These are phyloP conservation scores for Kodamaea arcana DNA, from an alignment of 1,139 yeast genomes.

Conservation along the genomic window DNA sequence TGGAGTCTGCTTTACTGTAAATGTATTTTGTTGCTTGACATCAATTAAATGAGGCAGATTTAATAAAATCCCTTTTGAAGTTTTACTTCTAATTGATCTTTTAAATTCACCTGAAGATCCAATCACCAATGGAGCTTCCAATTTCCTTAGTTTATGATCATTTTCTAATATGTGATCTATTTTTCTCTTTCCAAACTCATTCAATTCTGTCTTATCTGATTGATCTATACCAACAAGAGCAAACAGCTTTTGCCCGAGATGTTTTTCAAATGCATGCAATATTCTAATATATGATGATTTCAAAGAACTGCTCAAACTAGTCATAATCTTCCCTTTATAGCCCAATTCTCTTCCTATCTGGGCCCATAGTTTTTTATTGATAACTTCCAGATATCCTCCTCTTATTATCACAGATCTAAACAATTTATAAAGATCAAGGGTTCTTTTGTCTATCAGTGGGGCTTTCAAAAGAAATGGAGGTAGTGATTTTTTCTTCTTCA, in stretches of 20 bases:
- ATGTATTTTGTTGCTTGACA: constrained; percentile 26
- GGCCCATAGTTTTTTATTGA: constrained; percentile 56
- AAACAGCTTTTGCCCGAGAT: constrained; percentile 15
- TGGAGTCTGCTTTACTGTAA: constrained; percentile 8
- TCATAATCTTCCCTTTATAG: constrained; percentile 63
- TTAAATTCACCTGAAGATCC: constrained; percentile 45
- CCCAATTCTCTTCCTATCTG: constrained; percentile 75
- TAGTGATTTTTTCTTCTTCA: constrained; percentile 3
- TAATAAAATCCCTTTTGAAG: constrained; percentile 47
- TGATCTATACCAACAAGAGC: constrained; percentile 8
- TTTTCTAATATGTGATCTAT: constrained; percentile 2
- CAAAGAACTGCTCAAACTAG: constrained; percentile 66
- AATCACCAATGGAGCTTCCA: constrained; percentile 27
- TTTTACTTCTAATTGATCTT: constrained; percentile 42
- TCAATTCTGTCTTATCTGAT: constrained; percentile 1
- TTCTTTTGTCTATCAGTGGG: constrained; percentile 57
- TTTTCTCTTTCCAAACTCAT: constrained; percentile 11
- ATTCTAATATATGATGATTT: constrained; percentile 50
- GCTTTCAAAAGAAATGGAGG: constrained; percentile 19
- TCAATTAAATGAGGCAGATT: constrained; percentile 39
- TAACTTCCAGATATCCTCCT: constrained; percentile 58
- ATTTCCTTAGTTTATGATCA: constrained; percentile 5
- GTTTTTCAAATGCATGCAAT: constrained; percentile 31
- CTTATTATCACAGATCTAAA: constrained; percentile 48
- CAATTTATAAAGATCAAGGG: constrained; percentile 51